Base-by-base conservation (phyloP, 2,329 filamentous ascomycete species). In the Tolypocladium endophyticum region DNA sequence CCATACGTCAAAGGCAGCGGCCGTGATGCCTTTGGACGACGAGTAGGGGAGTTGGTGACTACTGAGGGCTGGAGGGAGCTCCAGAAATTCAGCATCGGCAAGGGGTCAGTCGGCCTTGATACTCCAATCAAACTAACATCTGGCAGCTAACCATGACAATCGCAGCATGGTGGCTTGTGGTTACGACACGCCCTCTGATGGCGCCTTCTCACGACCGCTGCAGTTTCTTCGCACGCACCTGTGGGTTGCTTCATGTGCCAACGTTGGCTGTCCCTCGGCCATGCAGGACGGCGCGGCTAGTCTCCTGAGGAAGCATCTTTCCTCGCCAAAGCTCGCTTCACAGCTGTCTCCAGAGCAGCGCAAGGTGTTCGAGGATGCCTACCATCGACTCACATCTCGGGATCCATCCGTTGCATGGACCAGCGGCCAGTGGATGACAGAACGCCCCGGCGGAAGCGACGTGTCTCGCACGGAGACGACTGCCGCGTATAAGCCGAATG, bases 361-460 rank as follows among this genome's bases (percentile, higher is more conserved):
- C 9, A 64, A 64, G 23, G 79, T 85, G 0, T 77, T 85, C 55
- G 73, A 79, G 43, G 76, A 81, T 47, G 81, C 81, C 4, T 84
- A 79, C 63, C 67, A 72, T 7, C 79, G 79, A 16, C 72, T 89
- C 4, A 82, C 75, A 1, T 82, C 80, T 4, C 75, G 81, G 5
- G 77, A 87, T 30, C 67, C 72, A 0, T 52, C 36, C 4, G 64
- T 71, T 23, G 81, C 83, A 0, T 90, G 87, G 87, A 90, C 87
- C 0, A 87, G 82, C 47, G 87, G 87, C 0, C 87, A 90, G 69
- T 90, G 88, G 87, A 90, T 90, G 87, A 90, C 87, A 0, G 87
- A 90, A 65, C 78, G 87, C 2, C 78, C 79, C 0, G 87, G 87
- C 1, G 87, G 87, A 0, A 88, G 85, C 63, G 87, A 90, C 65